Evolutionary conservation across 1,284 basidiomycete species (phyloP).

Genomic region (Ustilago loliicola): DNA sequence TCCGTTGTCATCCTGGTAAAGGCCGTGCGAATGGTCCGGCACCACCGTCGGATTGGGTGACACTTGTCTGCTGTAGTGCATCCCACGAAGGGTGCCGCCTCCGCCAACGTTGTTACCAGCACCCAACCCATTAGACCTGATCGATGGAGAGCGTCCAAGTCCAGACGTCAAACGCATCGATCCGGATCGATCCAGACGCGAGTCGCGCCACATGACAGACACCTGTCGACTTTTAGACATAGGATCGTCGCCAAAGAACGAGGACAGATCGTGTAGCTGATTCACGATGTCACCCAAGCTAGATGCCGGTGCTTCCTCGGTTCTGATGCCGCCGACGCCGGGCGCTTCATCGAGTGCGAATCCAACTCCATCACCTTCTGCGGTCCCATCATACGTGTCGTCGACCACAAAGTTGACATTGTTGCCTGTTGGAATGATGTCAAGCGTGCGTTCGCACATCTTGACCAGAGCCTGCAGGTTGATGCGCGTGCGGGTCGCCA

Average conservation of each 20-base stretch:
- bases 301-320: conserved; percentile 22
- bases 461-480: conserved; percentile 64
- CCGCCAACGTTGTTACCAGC: conserved; percentile 9
- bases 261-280: conserved; percentile 67
- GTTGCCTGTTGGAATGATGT: conserved; percentile 51
- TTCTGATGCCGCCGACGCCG: conserved; percentile 24
- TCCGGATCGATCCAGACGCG: conserved; percentile 38
- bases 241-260: conserved; percentile 66
- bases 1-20: neutral
- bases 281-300: conserved; percentile 63
- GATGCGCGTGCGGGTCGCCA: conserved; percentile 59
- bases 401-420: conserved; percentile 65
- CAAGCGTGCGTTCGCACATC: conserved; percentile 63
- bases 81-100: conserved; percentile 17
- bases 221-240: conserved; percentile 46
- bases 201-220: conserved; percentile 54
- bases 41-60: conserved; percentile 48
- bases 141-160: conserved; percentile 23
- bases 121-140: conserved; percentile 25
- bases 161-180: conserved; percentile 37
- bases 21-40: conserved; percentile 21
- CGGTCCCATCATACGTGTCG: conserved; percentile 48
- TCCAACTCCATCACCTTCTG: conserved; percentile 29
- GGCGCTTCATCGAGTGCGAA: conserved; percentile 46
- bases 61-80: conserved; percentile 25